phyloP scores from a whole-genome alignment of 495 filamentous ascomycete species.

The Aspergillus bridgeri region DNA sequence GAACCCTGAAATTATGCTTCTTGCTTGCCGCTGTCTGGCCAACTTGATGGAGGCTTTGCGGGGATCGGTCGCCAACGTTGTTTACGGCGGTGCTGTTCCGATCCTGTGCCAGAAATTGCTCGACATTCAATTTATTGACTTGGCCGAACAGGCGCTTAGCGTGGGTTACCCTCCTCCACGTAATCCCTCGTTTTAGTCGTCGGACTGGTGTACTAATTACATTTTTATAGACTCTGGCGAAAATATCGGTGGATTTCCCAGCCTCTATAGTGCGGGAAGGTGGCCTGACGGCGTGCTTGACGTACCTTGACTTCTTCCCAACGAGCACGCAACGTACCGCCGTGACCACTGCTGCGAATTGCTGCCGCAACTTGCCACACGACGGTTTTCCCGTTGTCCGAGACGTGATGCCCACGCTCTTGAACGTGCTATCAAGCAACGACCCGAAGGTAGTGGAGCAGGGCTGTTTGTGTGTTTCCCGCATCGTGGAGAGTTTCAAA shows the following conservation, averaged over 20 bases:
- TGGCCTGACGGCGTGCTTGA: slow-evolving; percentile 88
- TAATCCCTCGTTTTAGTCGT: background rate
- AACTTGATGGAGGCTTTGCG: slow-evolving; percentile 98
- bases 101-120: slow-evolving; percentile 90
- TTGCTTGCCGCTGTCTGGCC: slow-evolving; percentile 93
- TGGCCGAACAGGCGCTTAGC: slow-evolving; percentile 95
- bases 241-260: slow-evolving; percentile 96
- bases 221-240: slow-evolving; percentile 71
- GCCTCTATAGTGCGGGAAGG: slow-evolving; percentile 94
- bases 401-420: slow-evolving; percentile 93
- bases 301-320: slow-evolving; percentile 95
- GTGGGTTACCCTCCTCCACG: slow-evolving; percentile 40
- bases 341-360: slow-evolving; percentile 95
- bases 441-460: slow-evolving; percentile 98
- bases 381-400: slow-evolving; percentile 85
- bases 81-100: slow-evolving; percentile 93
- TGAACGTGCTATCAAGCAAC: slow-evolving; percentile 83
- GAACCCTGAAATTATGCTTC: slow-evolving; percentile 95
- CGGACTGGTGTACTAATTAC: slow-evolving; percentile 9
- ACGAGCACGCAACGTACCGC: slow-evolving; percentile 96
- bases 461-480: slow-evolving; percentile 91
- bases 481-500: slow-evolving; percentile 95
- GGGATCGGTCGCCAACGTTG: slow-evolving; percentile 87
- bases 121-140: slow-evolving; percentile 93
- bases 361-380: slow-evolving; percentile 91